Evolutionary conservation across 2,329 filamentous ascomycete species (phyloP).

Genomic region (Coleophoma crateriformis): DNA sequence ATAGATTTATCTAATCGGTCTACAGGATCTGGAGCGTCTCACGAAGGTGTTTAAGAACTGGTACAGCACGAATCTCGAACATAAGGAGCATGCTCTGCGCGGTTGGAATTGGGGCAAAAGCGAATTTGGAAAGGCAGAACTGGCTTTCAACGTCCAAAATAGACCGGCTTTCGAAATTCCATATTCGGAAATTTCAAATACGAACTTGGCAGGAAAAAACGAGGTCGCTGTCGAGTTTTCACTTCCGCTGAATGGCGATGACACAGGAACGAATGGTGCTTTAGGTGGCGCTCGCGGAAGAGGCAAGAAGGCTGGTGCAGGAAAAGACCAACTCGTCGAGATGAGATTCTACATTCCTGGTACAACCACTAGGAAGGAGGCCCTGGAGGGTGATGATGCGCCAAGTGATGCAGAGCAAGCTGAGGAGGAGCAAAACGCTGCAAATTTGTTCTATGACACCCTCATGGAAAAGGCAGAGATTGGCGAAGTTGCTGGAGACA

Average conservation of each 20-base stretch:
- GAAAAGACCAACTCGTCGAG: slow-evolving; percentile 89
- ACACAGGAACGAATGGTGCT: slow-evolving; percentile 67
- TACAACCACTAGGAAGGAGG: slow-evolving; percentile 72
- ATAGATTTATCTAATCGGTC: slow-evolving; percentile 7
- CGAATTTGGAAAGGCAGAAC: slow-evolving; percentile 91
- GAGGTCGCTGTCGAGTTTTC: slow-evolving; percentile 96
- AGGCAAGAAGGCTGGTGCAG: slow-evolving; percentile 85
- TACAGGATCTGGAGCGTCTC: slow-evolving; percentile 79
- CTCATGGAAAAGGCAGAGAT: slow-evolving; percentile 99
- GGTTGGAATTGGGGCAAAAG: slow-evolving; percentile 99
- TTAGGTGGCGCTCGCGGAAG: slow-evolving; percentile 68
- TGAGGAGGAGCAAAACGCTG: slow-evolving; percentile 88
- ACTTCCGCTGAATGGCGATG: slow-evolving; percentile 64
- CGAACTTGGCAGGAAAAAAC: slow-evolving; percentile 94
- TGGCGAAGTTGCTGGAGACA: slow-evolving; percentile 97
- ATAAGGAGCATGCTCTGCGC: slow-evolving; percentile 86
- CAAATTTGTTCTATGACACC: slow-evolving; percentile 96
- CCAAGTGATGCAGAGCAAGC: slow-evolving; percentile 52
- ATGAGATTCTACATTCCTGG: slow-evolving; percentile 99
- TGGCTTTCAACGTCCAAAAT: slow-evolving; percentile 96
- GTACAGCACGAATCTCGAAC: slow-evolving; percentile 92
- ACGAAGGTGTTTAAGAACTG: slow-evolving; percentile 95
- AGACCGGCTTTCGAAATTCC: slow-evolving; percentile 94
- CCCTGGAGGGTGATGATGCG: slow-evolving; percentile 58
- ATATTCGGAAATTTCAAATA: slow-evolving; percentile 96